Conservation (phyloP, 768 basidiomycete genomes). For the Leucogyrophana mollusca region DNA sequence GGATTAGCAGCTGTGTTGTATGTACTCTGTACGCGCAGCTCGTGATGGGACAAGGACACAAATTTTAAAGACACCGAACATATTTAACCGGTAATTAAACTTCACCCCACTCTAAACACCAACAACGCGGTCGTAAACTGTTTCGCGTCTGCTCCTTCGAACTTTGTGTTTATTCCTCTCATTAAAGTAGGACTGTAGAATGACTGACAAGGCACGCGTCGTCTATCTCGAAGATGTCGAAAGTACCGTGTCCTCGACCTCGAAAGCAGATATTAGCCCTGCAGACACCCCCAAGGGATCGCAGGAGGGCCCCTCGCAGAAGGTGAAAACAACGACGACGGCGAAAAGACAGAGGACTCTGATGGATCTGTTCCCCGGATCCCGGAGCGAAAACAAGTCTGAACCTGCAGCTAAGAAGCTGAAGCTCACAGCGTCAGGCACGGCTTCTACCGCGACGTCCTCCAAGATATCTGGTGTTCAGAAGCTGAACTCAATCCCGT, state of each 20-base stretch:
- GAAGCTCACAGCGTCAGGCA: conserved; percentile 33
- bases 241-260: conserved; percentile 9
- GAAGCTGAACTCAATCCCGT: conserved; percentile 64
- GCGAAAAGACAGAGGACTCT: conserved; percentile 63
- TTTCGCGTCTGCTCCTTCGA: too few species aligned
- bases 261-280: conserved; percentile 1
- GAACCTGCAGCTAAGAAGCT: conserved; percentile 45
- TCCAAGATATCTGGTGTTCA: conserved; percentile 18
- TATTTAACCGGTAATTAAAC: too few species aligned
- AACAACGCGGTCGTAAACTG: too few species aligned
- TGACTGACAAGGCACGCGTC: conserved; percentile 25
- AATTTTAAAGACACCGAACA: background rate
- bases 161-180: conserved; percentile 1
- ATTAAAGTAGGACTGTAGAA: conserved; percentile 10
- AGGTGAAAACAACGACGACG: conserved; percentile 14
- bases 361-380: conserved; percentile 55
- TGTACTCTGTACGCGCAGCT: too few species aligned
- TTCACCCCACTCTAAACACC: too few species aligned
- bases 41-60: too few species aligned
- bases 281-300: conserved; percentile 19
- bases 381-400: conserved; percentile 15
- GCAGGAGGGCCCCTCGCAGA: conserved; percentile 15
- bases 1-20: background rate
- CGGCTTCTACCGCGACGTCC: conserved; percentile 11
- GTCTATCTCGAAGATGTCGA: conserved; percentile 51